A percentile compares a stretch with the other conserved stretches of the same genome.
These are phyloP conservation scores for Andrographis paniculata DNA, from an alignment of 305 asterid species.

Conservation along the genomic window DNA sequence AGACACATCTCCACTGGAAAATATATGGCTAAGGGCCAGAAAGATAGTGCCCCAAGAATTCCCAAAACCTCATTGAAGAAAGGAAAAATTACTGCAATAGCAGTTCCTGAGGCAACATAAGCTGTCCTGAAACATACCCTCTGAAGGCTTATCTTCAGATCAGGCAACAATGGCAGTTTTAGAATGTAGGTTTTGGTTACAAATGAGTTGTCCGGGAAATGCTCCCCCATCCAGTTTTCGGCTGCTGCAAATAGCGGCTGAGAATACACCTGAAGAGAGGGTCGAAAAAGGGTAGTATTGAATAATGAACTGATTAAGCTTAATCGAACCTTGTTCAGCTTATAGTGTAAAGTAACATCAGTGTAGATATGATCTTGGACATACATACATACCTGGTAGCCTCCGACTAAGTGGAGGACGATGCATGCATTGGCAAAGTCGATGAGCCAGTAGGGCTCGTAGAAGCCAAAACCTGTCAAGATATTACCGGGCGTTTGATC, in stretches of 20 bases:
- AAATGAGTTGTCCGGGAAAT: constrained; percentile 20
- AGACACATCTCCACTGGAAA: constrained; percentile 59
- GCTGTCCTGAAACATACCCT: constrained; percentile 46
- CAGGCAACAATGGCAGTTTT: constrained; percentile 38
- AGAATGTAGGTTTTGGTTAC: constrained; percentile 18
- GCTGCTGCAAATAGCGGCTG: constrained; percentile 47
- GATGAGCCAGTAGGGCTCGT: constrained; percentile 68
- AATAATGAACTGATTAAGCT: too few relatives aligned
- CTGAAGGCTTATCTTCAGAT: constrained; percentile 32
- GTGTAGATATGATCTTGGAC: background rate
- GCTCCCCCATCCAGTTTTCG: constrained; percentile 36
- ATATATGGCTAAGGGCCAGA: constrained; percentile 43
- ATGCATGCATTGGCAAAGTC: constrained; percentile 66
- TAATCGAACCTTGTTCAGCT: too few relatives aligned
- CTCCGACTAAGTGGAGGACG: constrained; percentile 61
- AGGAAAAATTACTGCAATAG: constrained; percentile 35
- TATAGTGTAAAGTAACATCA: background rate
- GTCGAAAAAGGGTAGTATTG: background rate
- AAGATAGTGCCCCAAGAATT: constrained; percentile 33
- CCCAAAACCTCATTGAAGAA: constrained; percentile 48
- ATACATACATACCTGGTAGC: constrained; percentile 44
- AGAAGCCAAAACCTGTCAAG: constrained; percentile 66
- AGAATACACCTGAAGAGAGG: constrained; percentile 34
- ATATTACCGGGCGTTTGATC: constrained; percentile 64
- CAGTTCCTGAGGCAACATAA: constrained; percentile 34